A percentile compares a stretch with the other conserved stretches of the same genome.
These are phyloP conservation scores for Boletus barrowsii DNA, from an alignment of 768 basidiomycete species.

Conservation along the genomic window DNA sequence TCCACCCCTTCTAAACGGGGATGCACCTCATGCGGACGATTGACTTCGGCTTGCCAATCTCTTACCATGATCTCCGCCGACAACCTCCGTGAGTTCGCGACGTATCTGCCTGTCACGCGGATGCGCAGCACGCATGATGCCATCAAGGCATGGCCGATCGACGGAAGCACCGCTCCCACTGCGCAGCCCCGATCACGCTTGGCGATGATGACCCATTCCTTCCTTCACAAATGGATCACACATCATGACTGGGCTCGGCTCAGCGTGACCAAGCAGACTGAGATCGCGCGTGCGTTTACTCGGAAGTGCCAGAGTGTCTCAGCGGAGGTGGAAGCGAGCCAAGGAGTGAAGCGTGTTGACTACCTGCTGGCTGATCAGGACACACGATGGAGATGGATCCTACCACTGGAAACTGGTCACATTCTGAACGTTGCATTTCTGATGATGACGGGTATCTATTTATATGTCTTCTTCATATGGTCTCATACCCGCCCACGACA, in stretches of 20 bases:
- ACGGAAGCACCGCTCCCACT: conserved; percentile 23
- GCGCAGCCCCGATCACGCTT: conserved; percentile 46
- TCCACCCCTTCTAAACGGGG: conserved; percentile 37
- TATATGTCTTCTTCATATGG: background rate
- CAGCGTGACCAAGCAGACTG: conserved; percentile 26
- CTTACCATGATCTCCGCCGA: conserved; percentile 38
- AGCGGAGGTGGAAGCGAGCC: conserved; percentile 32
- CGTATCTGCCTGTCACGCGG: conserved; percentile 49
- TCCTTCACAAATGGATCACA: conserved; percentile 42
- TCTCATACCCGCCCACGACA: background rate
- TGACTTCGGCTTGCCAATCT: conserved; percentile 48
- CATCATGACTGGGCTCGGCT: conserved; percentile 36
- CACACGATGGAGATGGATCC: conserved; percentile 28
- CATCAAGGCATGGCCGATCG: conserved; percentile 59
- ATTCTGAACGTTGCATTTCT: background rate
- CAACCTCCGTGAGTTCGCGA: conserved; percentile 51
- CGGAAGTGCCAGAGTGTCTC: conserved; percentile 30
- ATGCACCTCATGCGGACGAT: no score
- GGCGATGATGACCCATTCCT: conserved; percentile 52
- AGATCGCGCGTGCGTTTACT: conserved; percentile 36
- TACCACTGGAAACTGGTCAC: conserved; percentile 31
- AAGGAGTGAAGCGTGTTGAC: conserved; percentile 40
- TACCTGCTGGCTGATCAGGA: conserved; percentile 33
- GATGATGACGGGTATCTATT: background rate
- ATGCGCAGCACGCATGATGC: conserved; percentile 57